phyloP scores from a whole-genome alignment of 768 basidiomycete genomes.

The Lanmaoa rubissima region DNA sequence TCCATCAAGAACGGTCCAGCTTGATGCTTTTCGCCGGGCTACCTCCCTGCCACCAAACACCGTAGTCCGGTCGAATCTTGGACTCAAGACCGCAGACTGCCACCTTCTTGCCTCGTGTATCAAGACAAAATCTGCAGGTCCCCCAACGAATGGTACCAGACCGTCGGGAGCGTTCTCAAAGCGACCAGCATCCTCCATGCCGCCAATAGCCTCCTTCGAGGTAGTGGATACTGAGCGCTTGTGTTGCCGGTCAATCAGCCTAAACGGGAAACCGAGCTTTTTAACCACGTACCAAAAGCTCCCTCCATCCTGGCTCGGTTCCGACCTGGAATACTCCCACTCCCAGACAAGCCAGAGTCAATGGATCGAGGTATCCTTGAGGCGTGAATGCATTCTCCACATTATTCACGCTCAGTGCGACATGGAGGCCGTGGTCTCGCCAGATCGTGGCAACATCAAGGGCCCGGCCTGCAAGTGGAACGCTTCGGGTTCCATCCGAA shows the following conservation, averaged over 20 bases:
- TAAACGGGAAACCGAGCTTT: not conserved
- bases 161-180: not conserved
- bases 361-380: conserved; percentile 61
- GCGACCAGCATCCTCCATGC: conserved; percentile 6
- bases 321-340: conserved; percentile 60
- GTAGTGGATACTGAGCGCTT: conserved; percentile 53
- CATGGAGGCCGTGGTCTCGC: conserved; percentile 42
- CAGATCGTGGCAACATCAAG: conserved; percentile 51
- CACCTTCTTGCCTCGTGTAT: conserved; percentile 47
- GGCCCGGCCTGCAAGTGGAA: conserved; percentile 48
- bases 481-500: conserved; percentile 20
- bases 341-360: conserved; percentile 57
- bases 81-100: conserved; percentile 49
- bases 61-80: conserved; percentile 31
- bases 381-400: conserved; percentile 69
- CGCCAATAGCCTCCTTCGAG: conserved; percentile 51
- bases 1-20: conserved; percentile 19
- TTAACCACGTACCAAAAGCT: conserved; percentile 44
- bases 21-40: conserved; percentile 15
- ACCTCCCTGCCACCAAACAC: conserved; percentile 16
- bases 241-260: conserved; percentile 3
- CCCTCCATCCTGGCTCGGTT: conserved; percentile 43
- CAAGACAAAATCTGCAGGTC: conserved; percentile 57
- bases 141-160: conserved; percentile 41
- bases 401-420: conserved; percentile 63